Conservation (phyloP, 257 asterid species). For the Lycium ferocissimum region DNA sequence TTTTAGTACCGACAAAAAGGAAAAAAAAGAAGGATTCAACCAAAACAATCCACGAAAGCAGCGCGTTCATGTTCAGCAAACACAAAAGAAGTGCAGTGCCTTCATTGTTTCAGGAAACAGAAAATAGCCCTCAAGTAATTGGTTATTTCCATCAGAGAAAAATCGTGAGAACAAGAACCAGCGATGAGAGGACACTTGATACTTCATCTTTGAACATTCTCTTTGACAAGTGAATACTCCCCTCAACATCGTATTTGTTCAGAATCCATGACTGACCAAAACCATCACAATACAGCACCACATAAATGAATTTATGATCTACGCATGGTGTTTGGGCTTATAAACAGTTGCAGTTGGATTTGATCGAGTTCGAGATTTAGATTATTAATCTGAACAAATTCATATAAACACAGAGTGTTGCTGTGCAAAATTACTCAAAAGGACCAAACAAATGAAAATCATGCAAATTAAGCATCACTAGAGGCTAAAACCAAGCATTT, state of each 20-base stretch:
- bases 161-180: neutral
- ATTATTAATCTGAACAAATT: constrained; percentile 16
- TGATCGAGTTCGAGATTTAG: neutral
- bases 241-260: constrained; percentile 1
- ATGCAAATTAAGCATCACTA: constrained; percentile 16
- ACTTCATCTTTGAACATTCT: neutral
- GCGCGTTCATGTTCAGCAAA: neutral
- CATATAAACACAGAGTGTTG: neutral
- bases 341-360: neutral
- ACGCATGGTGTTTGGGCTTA: neutral
- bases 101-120: neutral
- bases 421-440: neutral
- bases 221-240: neutral
- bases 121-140: neutral
- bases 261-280: neutral
- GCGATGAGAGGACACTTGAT: neutral
- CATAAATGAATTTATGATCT: neutral
- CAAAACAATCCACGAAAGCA: neutral
- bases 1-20: neutral
- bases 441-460: neutral
- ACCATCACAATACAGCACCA: neutral
- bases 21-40: neutral
- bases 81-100: neutral
- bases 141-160: neutral
- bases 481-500: neutral